Conservation (phyloP, 495 filamentous ascomycete species). For the Penicillium coffeae region DNA sequence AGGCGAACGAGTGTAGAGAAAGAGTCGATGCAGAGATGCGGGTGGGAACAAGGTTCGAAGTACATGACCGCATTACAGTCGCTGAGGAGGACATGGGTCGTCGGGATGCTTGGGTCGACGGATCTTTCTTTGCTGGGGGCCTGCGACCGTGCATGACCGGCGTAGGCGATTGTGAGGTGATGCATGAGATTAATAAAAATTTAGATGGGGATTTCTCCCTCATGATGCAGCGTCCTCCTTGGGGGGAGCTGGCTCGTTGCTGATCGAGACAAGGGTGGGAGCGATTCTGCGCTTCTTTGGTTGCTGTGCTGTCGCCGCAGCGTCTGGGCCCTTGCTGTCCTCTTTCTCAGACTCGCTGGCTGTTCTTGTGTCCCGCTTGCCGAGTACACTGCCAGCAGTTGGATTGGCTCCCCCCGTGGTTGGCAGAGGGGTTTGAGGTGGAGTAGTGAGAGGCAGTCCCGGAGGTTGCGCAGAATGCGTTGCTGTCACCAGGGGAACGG, state of each 20-base stretch:
- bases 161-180: no score
- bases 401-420: constrained; percentile 38
- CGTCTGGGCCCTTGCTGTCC: constrained; percentile 50
- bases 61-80: not conserved
- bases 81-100: no score
- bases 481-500: constrained; percentile 69
- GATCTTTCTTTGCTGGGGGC: no score
- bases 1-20: not conserved
- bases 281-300: constrained; percentile 76
- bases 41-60: not conserved
- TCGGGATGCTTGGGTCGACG: no score
- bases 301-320: constrained; percentile 28
- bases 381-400: constrained; percentile 46
- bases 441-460: constrained; percentile 66
- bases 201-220: not conserved
- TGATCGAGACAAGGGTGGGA: constrained; percentile 59
- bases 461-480: constrained; percentile 53
- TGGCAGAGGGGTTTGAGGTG: constrained; percentile 71
- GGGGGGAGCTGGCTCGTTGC: constrained; percentile 16
- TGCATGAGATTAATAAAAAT: not conserved
- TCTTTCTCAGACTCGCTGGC: constrained; percentile 56
- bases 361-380: constrained; percentile 50
- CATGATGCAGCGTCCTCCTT: constrained; percentile 13
- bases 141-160: no score
- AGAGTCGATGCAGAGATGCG: not conserved